These are phyloP conservation scores for Penicillium sp. DNA, from an alignment of 2,329 filamentous ascomycete species.

Conservation along the genomic window DNA sequence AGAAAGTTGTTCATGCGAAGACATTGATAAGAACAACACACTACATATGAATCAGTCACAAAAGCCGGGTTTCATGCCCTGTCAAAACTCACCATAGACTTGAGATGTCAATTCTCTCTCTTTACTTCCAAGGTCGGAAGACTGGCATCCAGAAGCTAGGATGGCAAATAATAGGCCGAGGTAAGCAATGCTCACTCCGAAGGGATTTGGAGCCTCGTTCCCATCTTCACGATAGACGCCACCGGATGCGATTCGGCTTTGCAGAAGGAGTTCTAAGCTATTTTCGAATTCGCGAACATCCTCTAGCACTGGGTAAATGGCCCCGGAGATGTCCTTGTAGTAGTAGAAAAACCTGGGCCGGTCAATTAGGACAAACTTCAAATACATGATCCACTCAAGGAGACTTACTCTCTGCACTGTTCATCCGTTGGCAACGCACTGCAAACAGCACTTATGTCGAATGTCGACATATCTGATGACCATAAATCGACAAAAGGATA, in stretches of 20 bases:
- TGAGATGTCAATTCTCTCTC: slow-evolving; percentile 59
- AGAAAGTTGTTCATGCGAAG: slow-evolving; percentile 59
- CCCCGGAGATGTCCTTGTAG: slow-evolving; percentile 54
- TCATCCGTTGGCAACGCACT: slow-evolving; percentile 54
- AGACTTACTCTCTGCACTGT: slow-evolving; percentile 48
- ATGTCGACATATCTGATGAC: slow-evolving; percentile 55
- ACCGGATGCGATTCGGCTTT: slow-evolving; percentile 45
- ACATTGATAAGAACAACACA: slow-evolving; percentile 61
- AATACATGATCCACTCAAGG: not conserved
- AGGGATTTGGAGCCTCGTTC: slow-evolving; percentile 51
- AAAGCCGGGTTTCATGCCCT: no score
- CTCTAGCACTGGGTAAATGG: slow-evolving; percentile 56
- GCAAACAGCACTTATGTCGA: slow-evolving; percentile 53
- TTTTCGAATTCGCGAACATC: slow-evolving; percentile 52
- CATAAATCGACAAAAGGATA: slow-evolving; percentile 62
- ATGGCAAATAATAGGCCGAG: slow-evolving; percentile 57
- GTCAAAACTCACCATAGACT: slow-evolving; percentile 49
- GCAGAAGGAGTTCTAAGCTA: slow-evolving; percentile 50
- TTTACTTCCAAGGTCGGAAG: slow-evolving; percentile 52
- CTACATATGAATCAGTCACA: slow-evolving; percentile 23
- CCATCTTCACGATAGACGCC: slow-evolving; percentile 38
- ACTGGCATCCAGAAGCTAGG: slow-evolving; percentile 58
- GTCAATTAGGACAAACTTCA: slow-evolving; percentile 7
- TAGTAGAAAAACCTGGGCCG: slow-evolving; percentile 48
- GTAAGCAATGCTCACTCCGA: slow-evolving; percentile 54